These are phyloP conservation scores for Piloderma croceum DNA, from an alignment of 768 basidiomycete species.

Conservation along the genomic window DNA sequence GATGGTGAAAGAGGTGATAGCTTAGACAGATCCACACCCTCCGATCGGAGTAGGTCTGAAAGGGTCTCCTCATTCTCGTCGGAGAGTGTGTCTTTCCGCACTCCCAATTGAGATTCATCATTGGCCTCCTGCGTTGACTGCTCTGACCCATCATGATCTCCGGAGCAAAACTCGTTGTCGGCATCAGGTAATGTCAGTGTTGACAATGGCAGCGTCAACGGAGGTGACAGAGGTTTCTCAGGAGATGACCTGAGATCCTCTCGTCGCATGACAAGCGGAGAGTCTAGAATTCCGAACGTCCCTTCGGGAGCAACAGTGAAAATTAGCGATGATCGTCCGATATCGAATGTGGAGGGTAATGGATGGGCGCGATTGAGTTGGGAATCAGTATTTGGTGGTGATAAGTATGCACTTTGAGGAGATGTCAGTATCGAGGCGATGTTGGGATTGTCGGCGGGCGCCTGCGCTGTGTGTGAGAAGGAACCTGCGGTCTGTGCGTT, in stretches of 20 bases:
- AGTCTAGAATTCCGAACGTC: conserved; percentile 28
- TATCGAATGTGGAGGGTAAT: conserved; percentile 22
- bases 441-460: not conserved
- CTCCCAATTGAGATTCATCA: too few relatives aligned
- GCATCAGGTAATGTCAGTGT: conserved; percentile 33
- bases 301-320: conserved; percentile 20
- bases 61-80: conserved; percentile 13
- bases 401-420: not conserved
- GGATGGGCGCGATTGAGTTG: not conserved
- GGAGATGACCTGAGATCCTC: conserved; percentile 22
- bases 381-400: not conserved
- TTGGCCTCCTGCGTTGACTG: too few relatives aligned
- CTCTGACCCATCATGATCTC: too few relatives aligned
- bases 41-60: conserved; percentile 10
- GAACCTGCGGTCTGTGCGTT: not conserved
- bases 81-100: conserved; percentile 16
- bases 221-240: conserved; percentile 33
- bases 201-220: conserved; percentile 35
- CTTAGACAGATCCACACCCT: too few relatives aligned
- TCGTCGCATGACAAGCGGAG: conserved; percentile 28
- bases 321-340: conserved; percentile 23
- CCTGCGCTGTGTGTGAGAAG: not conserved
- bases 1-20: conserved; percentile 32
- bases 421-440: not conserved
- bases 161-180: conserved; percentile 27